Evolutionary conservation across 768 basidiomycete species (phyloP).

Genomic region (Leccinum obscurum): DNA sequence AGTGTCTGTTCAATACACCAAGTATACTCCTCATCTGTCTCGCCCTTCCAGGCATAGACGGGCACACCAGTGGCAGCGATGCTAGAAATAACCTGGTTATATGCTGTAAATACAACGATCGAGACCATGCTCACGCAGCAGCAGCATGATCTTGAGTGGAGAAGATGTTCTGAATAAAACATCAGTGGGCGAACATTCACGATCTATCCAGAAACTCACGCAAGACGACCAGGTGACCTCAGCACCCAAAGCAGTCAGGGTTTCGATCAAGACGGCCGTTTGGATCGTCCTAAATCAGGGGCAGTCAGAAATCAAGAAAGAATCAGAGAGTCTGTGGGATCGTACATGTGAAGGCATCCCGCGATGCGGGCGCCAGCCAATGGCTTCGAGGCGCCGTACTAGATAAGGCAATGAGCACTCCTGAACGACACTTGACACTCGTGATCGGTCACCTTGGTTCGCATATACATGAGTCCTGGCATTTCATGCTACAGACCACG

Average conservation of each 20-base stretch:
- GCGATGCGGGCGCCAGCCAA: slow-evolving; percentile 94
- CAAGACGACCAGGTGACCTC: slow-evolving; percentile 99
- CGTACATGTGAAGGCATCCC: slow-evolving; percentile 96
- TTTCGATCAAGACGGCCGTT: slow-evolving; percentile 98
- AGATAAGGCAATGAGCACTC: slow-evolving; percentile 11
- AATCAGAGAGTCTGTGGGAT: not conserved
- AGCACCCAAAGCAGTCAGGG: slow-evolving; percentile 91
- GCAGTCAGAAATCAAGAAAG: slow-evolving; percentile 1
- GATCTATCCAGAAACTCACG: slow-evolving; percentile 45
- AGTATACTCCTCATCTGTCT: slow-evolving; percentile 96
- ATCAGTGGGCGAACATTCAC: not conserved
- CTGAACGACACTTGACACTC: slow-evolving; percentile 5
- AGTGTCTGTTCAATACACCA: slow-evolving; percentile 99
- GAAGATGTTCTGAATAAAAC: slow-evolving; percentile 82
- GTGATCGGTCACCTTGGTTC: slow-evolving; percentile 62
- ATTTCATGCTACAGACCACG: slow-evolving; percentile 69
- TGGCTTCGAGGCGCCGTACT: slow-evolving; percentile 82
- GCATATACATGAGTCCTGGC: slow-evolving; percentile 94
- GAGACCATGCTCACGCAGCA: slow-evolving; percentile 66
- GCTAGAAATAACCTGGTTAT: slow-evolving; percentile 37
- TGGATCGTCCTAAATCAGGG: slow-evolving; percentile 84
- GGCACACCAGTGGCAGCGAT: slow-evolving; percentile 98
- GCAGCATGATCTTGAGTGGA: slow-evolving; percentile 99
- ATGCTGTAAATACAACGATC: not conserved
- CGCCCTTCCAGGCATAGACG: slow-evolving; percentile 99